A percentile compares a stretch with the other conserved stretches of the same genome.
Conservation (phyloP, 306 rosid genomes). For the Casuarina cunninghamiana region DNA sequence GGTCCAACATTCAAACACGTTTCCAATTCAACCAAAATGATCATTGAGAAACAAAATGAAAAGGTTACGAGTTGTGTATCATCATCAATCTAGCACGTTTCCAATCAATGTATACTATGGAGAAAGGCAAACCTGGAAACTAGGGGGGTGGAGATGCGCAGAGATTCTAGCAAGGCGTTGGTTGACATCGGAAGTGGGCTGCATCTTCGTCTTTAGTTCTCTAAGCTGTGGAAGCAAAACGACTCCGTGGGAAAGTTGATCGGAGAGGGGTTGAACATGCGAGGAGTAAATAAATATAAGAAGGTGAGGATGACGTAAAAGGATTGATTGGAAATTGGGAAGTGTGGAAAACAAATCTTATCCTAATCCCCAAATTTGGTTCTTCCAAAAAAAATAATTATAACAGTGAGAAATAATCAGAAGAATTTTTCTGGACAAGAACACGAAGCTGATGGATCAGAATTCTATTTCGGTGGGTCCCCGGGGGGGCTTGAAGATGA, state of each 20-base stretch:
- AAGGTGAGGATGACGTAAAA: constrained; percentile 23
- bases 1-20: constrained; percentile 5
- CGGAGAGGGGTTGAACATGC: not conserved
- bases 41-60: not conserved
- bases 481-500: not conserved
- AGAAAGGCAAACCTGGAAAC: constrained; percentile 42
- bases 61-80: too few relatives aligned
- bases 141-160: constrained; percentile 57
- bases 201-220: constrained; percentile 19
- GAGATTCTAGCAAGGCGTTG: constrained; percentile 67
- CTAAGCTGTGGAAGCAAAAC: not conserved
- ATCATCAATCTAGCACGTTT: too few relatives aligned
- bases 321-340: constrained; percentile 30
- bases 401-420: not conserved
- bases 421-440: not conserved
- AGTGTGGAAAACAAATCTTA: constrained; percentile 35
- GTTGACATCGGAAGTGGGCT: constrained; percentile 39
- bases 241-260: not conserved
- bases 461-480: not conserved
- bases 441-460: not conserved
- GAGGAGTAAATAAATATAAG: not conserved
- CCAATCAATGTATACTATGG: not conserved
- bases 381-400: not conserved
- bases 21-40: constrained; percentile 2
- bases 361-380: constrained; percentile 9